These are phyloP conservation scores for Candida sp. DNA, from an alignment of 1,139 yeast genomes.

Conservation along the genomic window DNA sequence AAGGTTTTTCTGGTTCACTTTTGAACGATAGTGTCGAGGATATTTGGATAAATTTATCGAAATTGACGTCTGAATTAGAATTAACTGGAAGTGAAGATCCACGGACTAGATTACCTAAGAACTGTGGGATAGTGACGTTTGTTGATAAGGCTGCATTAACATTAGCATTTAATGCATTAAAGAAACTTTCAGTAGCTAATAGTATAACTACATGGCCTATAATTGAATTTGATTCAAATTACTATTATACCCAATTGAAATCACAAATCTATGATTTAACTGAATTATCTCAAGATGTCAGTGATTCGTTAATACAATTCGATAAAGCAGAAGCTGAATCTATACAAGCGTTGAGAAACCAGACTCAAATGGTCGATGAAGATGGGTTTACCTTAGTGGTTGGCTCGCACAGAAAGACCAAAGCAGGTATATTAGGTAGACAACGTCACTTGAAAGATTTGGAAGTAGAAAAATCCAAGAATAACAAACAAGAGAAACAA, in stretches of 20 bases:
- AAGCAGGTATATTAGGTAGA: conserved; percentile 60
- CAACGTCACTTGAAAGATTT: conserved; percentile 45
- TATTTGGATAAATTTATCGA: conserved; percentile 54
- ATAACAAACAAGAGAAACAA: conserved; percentile 76
- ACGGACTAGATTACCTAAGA: conserved; percentile 52
- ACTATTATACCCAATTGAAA: conserved; percentile 25
- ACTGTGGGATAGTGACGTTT: conserved; percentile 70
- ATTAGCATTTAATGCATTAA: conserved; percentile 62
- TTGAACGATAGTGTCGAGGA: conserved; percentile 45
- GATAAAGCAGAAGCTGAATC: conserved; percentile 70
- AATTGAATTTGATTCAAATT: conserved; percentile 22
- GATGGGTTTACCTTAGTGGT: conserved; percentile 94
- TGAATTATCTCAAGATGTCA: conserved; percentile 47
- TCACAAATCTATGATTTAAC: conserved; percentile 41
- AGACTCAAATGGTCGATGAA: conserved; percentile 71
- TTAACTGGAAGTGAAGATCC: conserved; percentile 22
- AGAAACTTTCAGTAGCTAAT: conserved; percentile 33
- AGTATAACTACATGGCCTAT: conserved; percentile 31
- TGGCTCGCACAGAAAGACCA: conserved; percentile 79
- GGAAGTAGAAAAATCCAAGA: conserved; percentile 44
- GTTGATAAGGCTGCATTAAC: conserved; percentile 73
- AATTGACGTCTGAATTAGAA: conserved; percentile 59
- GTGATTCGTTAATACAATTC: conserved; percentile 62
- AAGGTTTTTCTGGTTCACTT: conserved; percentile 37
- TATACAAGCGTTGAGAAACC: conserved; percentile 51